phyloP scores from a whole-genome alignment of 139 green algal genomes.

The Chlorella vulgaris region DNA sequence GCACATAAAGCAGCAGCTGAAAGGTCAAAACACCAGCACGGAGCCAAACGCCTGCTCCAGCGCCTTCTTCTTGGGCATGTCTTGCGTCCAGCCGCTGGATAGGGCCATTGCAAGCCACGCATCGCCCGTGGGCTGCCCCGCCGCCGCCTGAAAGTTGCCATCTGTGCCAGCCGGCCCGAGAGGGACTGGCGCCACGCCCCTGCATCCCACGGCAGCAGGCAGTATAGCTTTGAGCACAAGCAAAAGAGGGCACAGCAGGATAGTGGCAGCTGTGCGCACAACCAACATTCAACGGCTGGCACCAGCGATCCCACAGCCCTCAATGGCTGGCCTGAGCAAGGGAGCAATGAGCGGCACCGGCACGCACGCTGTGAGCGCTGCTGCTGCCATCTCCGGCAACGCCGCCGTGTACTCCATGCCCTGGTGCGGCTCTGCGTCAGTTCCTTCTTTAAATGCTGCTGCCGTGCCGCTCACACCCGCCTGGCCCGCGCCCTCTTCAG shows the following conservation, averaged over 20 bases:
- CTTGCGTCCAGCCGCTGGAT: constrained; percentile 36
- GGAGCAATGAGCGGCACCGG: no score
- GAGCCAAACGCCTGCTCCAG: constrained; percentile 39
- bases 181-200: constrained; percentile 2
- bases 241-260: neutral
- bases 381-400: constrained; percentile 2
- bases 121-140: constrained; percentile 2
- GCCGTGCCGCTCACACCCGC: constrained; percentile 43
- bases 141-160: constrained; percentile 22
- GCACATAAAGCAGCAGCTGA: neutral
- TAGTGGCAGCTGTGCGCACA: no score
- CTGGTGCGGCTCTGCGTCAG: constrained; percentile 43
- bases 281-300: neutral
- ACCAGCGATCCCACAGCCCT: neutral
- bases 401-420: constrained; percentile 45
- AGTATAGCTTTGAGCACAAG: no score
- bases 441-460: constrained; percentile 35
- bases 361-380: neutral
- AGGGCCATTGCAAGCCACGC: constrained; percentile 46
- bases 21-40: constrained; percentile 27
- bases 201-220: neutral
- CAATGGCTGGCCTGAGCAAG: no score
- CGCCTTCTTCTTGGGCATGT: constrained; percentile 34
- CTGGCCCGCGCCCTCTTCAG: constrained; percentile 6
- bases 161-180: neutral